phyloP scores from a whole-genome alignment of 495 filamentous ascomycete genomes.

The Aspergillus egyptiacus region DNA sequence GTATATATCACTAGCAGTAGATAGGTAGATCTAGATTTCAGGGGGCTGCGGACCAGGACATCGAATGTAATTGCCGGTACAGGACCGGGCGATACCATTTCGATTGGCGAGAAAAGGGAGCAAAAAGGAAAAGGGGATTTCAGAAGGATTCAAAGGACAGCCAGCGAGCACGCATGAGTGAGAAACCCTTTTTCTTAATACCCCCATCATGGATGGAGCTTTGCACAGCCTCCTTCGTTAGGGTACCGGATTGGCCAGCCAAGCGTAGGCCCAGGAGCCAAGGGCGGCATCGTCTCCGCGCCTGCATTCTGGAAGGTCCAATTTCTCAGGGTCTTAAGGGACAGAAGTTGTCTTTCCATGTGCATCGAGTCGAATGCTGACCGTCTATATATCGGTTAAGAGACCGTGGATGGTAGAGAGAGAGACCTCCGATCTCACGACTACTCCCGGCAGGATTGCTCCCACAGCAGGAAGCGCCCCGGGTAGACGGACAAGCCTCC shows the following conservation, averaged over 20 bases:
- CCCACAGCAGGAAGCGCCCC: too few species aligned
- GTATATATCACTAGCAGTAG: too few species aligned
- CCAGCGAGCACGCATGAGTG: neutral
- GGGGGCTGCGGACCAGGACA: constrained; percentile 5
- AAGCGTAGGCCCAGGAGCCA: constrained; percentile 2
- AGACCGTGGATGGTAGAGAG: too few species aligned
- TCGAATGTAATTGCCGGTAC: constrained; percentile 17
- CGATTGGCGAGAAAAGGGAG: neutral
- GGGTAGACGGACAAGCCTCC: too few species aligned
- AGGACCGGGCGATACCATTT: constrained; percentile 1
- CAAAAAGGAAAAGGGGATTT: neutral
- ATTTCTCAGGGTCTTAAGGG: too few species aligned
- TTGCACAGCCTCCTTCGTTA: constrained; percentile 4
- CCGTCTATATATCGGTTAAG: too few species aligned
- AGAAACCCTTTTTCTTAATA: neutral
- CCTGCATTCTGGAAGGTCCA: too few species aligned
- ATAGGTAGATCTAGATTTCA: neutral
- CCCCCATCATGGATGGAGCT: neutral
- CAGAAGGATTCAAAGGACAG: neutral
- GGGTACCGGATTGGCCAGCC: constrained; percentile 5
- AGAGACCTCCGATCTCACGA: too few species aligned
- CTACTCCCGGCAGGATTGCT: too few species aligned
- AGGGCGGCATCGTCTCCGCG: constrained; percentile 1
- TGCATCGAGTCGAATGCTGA: too few species aligned
- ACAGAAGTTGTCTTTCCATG: too few species aligned